These are phyloP conservation scores for Trichoderma atroviride DNA, from an alignment of 2,329 filamentous ascomycete species.

Conservation along the genomic window DNA sequence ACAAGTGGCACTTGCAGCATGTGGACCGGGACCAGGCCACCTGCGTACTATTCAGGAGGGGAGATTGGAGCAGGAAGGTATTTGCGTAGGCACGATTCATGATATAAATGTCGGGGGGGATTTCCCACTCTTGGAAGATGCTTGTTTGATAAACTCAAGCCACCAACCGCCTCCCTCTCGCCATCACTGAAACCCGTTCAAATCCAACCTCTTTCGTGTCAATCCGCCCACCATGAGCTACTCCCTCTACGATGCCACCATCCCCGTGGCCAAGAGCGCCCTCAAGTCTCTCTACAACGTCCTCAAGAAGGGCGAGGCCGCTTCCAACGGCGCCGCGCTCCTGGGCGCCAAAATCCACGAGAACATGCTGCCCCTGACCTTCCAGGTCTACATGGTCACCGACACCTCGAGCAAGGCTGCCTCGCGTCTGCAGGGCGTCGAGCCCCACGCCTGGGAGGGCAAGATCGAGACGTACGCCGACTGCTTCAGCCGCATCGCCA, in stretches of 20 bases:
- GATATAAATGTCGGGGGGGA: neutral
- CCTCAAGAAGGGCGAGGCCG: conserved; percentile 42
- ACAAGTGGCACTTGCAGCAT: neutral
- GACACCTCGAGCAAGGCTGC: conserved; percentile 39
- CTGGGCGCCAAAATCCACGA: conserved; percentile 39
- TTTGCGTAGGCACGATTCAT: no score
- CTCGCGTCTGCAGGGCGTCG: conserved; percentile 39
- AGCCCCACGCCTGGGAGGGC: conserved; percentile 34
- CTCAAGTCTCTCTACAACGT: conserved; percentile 40
- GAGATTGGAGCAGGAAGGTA: no score
- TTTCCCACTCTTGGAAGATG: neutral
- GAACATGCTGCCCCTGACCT: conserved; percentile 49
- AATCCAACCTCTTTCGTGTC: neutral
- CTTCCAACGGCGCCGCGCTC: conserved; percentile 39
- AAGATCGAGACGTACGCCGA: conserved; percentile 42
- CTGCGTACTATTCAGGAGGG: neutral
- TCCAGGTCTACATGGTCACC: conserved; percentile 44
- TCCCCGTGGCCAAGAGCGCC: conserved; percentile 39
- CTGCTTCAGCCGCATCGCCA: conserved; percentile 40
- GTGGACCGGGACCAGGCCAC: neutral
- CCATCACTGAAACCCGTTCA: neutral
- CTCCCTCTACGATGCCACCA: conserved; percentile 47
- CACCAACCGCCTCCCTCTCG: neutral
- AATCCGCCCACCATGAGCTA: conserved; percentile 39
- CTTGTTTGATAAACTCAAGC: neutral